These are phyloP conservation scores for Neonectria hederae DNA, from an alignment of 2,329 filamentous ascomycete species.

Conservation along the genomic window DNA sequence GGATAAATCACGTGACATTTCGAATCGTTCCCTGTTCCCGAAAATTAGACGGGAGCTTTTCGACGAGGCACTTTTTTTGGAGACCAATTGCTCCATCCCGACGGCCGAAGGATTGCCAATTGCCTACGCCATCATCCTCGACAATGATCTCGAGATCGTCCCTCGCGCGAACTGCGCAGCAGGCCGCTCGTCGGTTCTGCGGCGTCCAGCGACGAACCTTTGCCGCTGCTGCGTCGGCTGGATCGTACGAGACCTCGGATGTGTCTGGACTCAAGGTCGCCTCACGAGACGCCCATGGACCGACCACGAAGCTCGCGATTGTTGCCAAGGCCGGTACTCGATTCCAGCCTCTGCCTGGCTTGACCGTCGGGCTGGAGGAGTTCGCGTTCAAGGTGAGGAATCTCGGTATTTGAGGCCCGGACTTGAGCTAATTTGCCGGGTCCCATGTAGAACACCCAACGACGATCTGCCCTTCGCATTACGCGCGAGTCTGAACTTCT, in stretches of 20 bases:
- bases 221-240: conserved; percentile 71
- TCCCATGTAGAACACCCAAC: conserved; percentile 76
- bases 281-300: conserved; percentile 86
- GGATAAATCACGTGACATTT: conserved; percentile 49
- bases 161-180: conserved; percentile 67
- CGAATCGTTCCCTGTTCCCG: conserved; percentile 45
- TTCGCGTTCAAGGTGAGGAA: conserved; percentile 91
- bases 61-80: conserved; percentile 55
- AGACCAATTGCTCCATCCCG: conserved; percentile 51
- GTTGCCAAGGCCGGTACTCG: conserved; percentile 95
- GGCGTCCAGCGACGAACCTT: conserved; percentile 65
- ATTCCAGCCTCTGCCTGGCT: conserved; percentile 88
- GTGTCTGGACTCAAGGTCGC: conserved; percentile 91
- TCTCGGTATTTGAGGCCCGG: conserved; percentile 19
- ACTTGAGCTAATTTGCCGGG: conserved; percentile 58
- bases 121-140: conserved; percentile 64
- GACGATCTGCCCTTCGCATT: conserved; percentile 91
- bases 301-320: conserved; percentile 89
- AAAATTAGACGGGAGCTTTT: conserved; percentile 58
- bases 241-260: conserved; percentile 89
- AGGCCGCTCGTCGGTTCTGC: conserved; percentile 65
- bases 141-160: conserved; percentile 72
- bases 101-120: conserved; percentile 60
- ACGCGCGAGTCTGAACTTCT: conserved; percentile 95
- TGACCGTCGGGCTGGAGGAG: conserved; percentile 89